Evolutionary conservation across 2,329 filamentous ascomycete species (phyloP).

Genomic region (Bipolaris bicolor): DNA sequence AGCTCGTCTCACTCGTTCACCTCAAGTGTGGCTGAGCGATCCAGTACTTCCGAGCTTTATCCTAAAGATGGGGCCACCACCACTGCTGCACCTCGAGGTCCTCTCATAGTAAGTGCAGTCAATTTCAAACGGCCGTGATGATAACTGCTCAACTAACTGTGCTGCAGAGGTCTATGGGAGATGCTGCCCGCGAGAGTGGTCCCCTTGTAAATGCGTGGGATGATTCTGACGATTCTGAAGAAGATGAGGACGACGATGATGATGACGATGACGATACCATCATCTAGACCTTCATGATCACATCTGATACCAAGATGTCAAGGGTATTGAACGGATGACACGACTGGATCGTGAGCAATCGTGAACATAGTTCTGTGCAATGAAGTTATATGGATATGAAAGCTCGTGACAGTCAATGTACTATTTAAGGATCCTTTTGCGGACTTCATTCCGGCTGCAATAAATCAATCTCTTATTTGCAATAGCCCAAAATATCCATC

Average conservation of each 20-base stretch:
- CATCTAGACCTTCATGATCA: slow-evolving; percentile 14
- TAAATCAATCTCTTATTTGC: too few relatives aligned
- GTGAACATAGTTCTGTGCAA: too few relatives aligned
- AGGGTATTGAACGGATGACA: background rate
- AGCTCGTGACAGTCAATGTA: too few relatives aligned
- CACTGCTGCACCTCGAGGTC: slow-evolving; percentile 24
- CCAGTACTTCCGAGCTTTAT: slow-evolving; percentile 15
- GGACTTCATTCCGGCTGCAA: too few relatives aligned
- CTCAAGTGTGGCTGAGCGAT: slow-evolving; percentile 36
- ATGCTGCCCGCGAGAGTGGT: slow-evolving; percentile 6
- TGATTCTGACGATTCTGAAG: slow-evolving; percentile 27
- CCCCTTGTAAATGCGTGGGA: slow-evolving; percentile 12
- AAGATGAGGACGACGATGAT: slow-evolving; percentile 54
- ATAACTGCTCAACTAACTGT: slow-evolving; percentile 2
- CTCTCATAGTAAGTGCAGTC: slow-evolving; percentile 25
- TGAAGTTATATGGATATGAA: too few relatives aligned
- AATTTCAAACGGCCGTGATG: too few relatives aligned
- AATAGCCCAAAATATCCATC: background rate
- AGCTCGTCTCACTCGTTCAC: slow-evolving; percentile 27
- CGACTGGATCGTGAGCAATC: too few relatives aligned
- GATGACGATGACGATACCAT: slow-evolving; percentile 45
- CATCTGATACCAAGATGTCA: background rate
- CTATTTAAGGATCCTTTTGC: too few relatives aligned
- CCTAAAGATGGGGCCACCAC: slow-evolving; percentile 40
- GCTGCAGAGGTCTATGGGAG: slow-evolving; percentile 17